Percentiles rank a stretch among this genome's conserved stretches.
Conservation (phyloP, 2,329 filamentous ascomycete species). For the Torrubiellomyces zombiae region DNA sequence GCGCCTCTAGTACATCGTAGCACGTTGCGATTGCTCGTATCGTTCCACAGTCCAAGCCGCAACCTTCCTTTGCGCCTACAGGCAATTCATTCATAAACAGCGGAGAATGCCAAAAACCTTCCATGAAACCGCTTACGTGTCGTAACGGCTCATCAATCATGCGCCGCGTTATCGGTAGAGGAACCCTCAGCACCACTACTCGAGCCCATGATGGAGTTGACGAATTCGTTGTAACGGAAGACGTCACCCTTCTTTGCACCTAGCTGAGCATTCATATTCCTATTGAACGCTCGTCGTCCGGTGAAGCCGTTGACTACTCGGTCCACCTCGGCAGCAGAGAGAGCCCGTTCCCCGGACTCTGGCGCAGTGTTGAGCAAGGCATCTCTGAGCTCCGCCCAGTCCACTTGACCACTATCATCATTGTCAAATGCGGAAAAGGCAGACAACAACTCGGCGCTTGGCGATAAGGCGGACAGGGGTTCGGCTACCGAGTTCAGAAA, state of each 20-base stretch:
- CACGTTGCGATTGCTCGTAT: too few species aligned
- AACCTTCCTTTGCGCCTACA: too few species aligned
- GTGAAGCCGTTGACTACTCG: constrained; percentile 77
- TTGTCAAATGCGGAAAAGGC: constrained; percentile 94
- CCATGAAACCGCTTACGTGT: too few species aligned
- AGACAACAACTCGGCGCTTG: constrained; percentile 63
- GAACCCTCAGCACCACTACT: constrained; percentile 17
- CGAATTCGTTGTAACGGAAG: constrained; percentile 88
- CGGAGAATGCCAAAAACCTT: too few species aligned
- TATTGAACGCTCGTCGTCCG: constrained; percentile 67
- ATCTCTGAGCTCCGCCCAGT: constrained; percentile 65
- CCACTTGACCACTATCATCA: constrained; percentile 85
- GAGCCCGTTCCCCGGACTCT: constrained; percentile 47
- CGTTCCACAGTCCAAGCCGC: too few species aligned
- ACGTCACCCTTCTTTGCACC: constrained; percentile 60
- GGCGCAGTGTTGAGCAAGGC: constrained; percentile 70
- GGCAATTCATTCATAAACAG: too few species aligned
- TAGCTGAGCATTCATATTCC: constrained; percentile 34
- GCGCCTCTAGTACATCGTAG: too few species aligned
- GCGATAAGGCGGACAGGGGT: constrained; percentile 57
- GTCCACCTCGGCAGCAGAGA: constrained; percentile 65
- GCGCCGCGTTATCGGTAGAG: constrained; percentile 13
- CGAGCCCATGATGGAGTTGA: constrained; percentile 48
- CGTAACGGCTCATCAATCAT: constrained; percentile 1
- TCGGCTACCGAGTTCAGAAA: constrained; percentile 74